Base-by-base conservation (phyloP, 768 basidiomycete genomes). In the Auricularia cornea region DNA sequence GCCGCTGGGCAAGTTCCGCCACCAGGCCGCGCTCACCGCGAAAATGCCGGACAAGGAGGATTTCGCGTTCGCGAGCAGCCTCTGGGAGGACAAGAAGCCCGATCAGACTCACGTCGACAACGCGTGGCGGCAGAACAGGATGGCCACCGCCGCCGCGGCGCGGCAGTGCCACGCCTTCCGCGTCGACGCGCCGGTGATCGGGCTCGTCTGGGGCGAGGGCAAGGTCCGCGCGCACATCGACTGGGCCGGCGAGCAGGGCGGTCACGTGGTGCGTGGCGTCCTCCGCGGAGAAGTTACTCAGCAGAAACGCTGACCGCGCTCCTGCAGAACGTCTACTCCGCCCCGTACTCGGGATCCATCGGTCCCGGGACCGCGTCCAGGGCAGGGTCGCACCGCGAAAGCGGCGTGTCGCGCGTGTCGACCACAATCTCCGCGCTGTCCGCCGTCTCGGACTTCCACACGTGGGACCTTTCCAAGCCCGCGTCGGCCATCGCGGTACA, bases 21-120 rank as follows among this genome's bases (percentile, higher is more conserved):
- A 73, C 64, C 83, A 85, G 68, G 78, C 76, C 31, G 84, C 83
- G 0, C 79, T 82, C 2, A 79, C 81, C 61, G 74, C 74, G 16
- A 77, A 77, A 59, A 76, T 81, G 12, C 80, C 83, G 0, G 79
- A 79, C 33, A 73, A 70, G 59, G 74, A 78, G 2, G 75, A 77
- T 11, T 83, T 84, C 66, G 83, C 84, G 70, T 82, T 84, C 63
- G 75, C 74, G 16, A 82, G 84, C 66, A 78, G 79, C 62, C 72
- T 84, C 59, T 84, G 81, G 81, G 83, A 85, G 67, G 83, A 85
- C 72, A 85, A 85, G 75, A 85, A 84, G 62, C 80, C 81, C 0
- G 72, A 77, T 12, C 80, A 83, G 54, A 67, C 74, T 3, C 69
- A 81, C 65, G 75, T 82, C 2, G 82, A 81, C 54, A 79, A 81